Conservation (phyloP, 2,329 filamentous ascomycete genomes). For the Ascochyta lentis region DNA sequence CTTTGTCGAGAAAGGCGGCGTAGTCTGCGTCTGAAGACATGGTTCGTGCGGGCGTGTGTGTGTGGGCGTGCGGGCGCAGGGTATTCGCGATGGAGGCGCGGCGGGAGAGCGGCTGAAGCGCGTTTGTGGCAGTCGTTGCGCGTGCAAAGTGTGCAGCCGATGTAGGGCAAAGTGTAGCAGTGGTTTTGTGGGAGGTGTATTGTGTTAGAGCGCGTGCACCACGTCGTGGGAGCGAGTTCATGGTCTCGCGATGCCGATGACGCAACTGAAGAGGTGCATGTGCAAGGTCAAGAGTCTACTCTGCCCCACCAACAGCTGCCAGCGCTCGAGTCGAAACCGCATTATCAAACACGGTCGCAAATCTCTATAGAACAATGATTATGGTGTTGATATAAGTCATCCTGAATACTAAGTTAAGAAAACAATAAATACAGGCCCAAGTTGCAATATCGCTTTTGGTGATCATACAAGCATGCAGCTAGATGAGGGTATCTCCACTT, state of each 20-base stretch:
- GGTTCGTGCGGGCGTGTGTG: conserved; percentile 22
- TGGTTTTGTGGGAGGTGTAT: not conserved
- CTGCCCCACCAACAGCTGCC: conserved; percentile 11
- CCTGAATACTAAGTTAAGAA: not conserved
- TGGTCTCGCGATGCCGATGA: conserved; percentile 33
- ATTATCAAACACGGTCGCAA: not conserved
- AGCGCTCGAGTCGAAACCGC: not conserved
- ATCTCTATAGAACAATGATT: not conserved
- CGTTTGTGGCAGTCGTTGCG: not conserved
- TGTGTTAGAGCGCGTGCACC: conserved; percentile 8
- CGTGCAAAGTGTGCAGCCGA: not conserved
- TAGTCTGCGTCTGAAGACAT: conserved; percentile 86
- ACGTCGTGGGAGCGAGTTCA: conserved; percentile 22
- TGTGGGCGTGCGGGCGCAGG: not conserved
- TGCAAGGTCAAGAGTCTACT: conserved; percentile 4
- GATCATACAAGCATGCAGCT: conserved; percentile 16
- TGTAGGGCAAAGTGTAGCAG: not conserved
- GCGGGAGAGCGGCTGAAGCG: not conserved
- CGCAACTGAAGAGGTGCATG: conserved; percentile 29
- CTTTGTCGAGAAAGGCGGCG: conserved; percentile 83
- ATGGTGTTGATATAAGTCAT: not conserved
- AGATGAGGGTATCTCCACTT: conserved; percentile 20
- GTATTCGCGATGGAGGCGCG: not conserved
- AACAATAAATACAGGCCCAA: conserved; percentile 9
- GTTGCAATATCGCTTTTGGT: conserved; percentile 10